These are phyloP conservation scores for Phytopythium litorale DNA, from an alignment of 352 stramenopile species.

Conservation along the genomic window DNA sequence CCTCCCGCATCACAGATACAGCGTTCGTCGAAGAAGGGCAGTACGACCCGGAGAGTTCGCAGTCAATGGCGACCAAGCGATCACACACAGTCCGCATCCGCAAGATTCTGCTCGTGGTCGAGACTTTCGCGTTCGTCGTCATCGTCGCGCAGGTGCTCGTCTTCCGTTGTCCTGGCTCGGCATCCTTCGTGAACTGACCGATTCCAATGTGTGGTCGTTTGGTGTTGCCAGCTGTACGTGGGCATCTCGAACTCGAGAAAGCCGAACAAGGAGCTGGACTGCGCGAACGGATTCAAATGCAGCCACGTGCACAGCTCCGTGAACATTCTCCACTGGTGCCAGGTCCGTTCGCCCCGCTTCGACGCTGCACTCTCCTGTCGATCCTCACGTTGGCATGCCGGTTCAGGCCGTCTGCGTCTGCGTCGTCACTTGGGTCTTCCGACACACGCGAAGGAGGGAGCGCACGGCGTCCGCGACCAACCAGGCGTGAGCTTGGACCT, in stretches of 20 bases:
- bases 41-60: slow-evolving; percentile 22
- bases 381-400: slow-evolving; percentile 6
- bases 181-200: neutral
- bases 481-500: neutral
- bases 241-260: slow-evolving; percentile 10
- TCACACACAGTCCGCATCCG: slow-evolving; percentile 37
- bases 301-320: slow-evolving; percentile 15
- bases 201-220: neutral
- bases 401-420: slow-evolving; percentile 27
- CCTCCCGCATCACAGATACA: slow-evolving; percentile 21
- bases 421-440: slow-evolving; percentile 36
- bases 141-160: slow-evolving; percentile 28
- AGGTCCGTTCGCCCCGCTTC: slow-evolving; percentile 9
- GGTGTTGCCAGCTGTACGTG: slow-evolving; percentile 17
- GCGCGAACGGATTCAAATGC: slow-evolving; percentile 20
- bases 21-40: slow-evolving; percentile 23
- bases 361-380: neutral
- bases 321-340: slow-evolving; percentile 19
- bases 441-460: slow-evolving; percentile 34
- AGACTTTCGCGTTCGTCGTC: slow-evolving; percentile 34
- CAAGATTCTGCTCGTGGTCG: slow-evolving; percentile 45
- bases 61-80: slow-evolving; percentile 20
- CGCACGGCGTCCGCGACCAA: neutral
- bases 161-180: neutral
- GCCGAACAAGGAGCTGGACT: slow-evolving; percentile 15